phyloP scores from a whole-genome alignment of 169 alveolate species.

The Plasmodium ovale region DNA sequence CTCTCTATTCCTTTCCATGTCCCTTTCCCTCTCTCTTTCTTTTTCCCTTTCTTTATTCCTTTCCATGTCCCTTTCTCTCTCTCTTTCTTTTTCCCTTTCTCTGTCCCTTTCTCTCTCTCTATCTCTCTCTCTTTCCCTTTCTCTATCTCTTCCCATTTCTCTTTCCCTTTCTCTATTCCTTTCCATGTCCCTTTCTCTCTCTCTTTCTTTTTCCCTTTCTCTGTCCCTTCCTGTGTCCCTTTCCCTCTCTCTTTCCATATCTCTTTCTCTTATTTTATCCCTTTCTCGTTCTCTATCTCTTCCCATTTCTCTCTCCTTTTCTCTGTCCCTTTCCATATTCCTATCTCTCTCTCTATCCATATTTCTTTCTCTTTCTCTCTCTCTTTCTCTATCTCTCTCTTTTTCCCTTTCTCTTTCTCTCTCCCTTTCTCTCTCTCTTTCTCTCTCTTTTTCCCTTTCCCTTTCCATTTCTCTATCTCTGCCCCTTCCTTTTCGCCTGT shows the following conservation, averaged over 20 bases:
- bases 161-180: background rate
- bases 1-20: background rate
- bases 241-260: constrained; percentile 18
- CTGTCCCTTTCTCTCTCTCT: constrained; percentile 14
- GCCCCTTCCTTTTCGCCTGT: background rate
- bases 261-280: constrained; percentile 3
- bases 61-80: constrained; percentile 19
- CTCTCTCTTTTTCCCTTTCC: background rate
- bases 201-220: constrained; percentile 13
- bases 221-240: constrained; percentile 7
- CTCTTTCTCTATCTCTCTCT: background rate
- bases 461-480: background rate
- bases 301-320: background rate
- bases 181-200: constrained; percentile 12
- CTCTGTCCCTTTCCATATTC: constrained; percentile 3
- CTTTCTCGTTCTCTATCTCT: constrained; percentile 4
- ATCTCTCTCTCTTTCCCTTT: constrained; percentile 21
- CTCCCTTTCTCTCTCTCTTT: background rate
- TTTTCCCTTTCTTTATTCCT: constrained; percentile 6
- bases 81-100: background rate
- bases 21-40: background rate
- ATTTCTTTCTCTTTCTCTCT: background rate
- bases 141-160: constrained; percentile 13
- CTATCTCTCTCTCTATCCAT: background rate
- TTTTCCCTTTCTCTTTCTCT: background rate